Base-by-base conservation (phyloP, 148 eudicot species). In the Pharnaceum exiguum region DNA sequence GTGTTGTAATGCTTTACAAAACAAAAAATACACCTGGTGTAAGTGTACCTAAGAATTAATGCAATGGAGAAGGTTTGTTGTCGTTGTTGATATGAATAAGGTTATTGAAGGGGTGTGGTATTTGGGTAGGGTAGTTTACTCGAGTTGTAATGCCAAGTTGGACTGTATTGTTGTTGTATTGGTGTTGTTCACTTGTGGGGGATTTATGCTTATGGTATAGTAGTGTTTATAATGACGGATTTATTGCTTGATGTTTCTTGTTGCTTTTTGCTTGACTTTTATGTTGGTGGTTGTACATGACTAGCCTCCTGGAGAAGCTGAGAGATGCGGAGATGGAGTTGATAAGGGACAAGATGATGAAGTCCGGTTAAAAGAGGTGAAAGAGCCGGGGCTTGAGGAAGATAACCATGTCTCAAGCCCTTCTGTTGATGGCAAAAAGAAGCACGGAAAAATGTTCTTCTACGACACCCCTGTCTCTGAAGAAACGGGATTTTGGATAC, bases 401-500 rank as follows among this genome's bases (percentile, higher is more conserved):
- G 47, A 49, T 43, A 18, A 39, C 27, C 44, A 52, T 37, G 49
- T 28, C 30, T 15, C 26, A 9, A 57, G 60, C 11, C 57, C 39
- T 19, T 11, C 68, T n/a, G 51, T 37, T 42, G 38, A 63, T 35
- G 67, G 50, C 55, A 23, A 26, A 50, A 39, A 62, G 31, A 65
- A 66, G 52, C 61, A 29, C 9, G 70, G 72, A 6, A 75, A 71
- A 39, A 66, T 68, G 45, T 78, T 81, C 61, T 63, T 58, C 31
- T 81, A 81, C 51, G 86, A 78, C 43, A 33, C 74, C 36, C 86
- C 86, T 9, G 66, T 75, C 59, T 72, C 80, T 42, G 86, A 81
- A 65, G 86, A 78, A 66, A 81, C 86, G 22, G 86, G 86, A 23
- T 73, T 75, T 31, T 81, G 86, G 86, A 81, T 81, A 59, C 86